A percentile compares a stretch with the other conserved stretches of the same genome.
phyloP scores from a whole-genome alignment of 2,329 filamentous ascomycete species.

The Sclerotinia sclerotiorum region DNA sequence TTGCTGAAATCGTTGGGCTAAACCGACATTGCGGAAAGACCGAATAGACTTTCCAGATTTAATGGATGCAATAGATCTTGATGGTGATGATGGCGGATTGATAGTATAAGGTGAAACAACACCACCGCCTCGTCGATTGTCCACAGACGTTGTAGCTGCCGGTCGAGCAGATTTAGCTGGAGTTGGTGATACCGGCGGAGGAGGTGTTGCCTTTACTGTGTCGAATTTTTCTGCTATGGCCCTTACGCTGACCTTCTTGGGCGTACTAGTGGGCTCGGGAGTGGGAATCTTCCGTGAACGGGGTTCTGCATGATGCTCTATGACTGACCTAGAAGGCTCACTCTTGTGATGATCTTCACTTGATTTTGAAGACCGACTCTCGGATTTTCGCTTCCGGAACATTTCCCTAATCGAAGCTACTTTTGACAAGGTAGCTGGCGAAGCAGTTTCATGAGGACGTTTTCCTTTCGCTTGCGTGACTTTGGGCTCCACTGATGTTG shows the following conservation, averaged over 20 bases:
- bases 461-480: background rate
- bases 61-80: conserved; percentile 33
- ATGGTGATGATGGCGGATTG: conserved; percentile 34
- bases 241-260: conserved; percentile 32
- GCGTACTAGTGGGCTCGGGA: background rate
- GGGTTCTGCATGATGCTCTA: background rate
- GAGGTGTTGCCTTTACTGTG: conserved; percentile 21
- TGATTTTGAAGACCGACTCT: conserved; percentile 14
- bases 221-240: conserved; percentile 38
- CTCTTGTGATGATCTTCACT: conserved; percentile 3
- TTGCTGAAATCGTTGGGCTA: conserved; percentile 16
- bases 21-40: conserved; percentile 14
- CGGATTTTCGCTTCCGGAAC: conserved; percentile 19
- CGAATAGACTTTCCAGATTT: conserved; percentile 30
- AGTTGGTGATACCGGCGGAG: conserved; percentile 27
- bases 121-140: conserved; percentile 13
- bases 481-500: background rate
- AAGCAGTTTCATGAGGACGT: background rate
- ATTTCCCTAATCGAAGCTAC: conserved; percentile 22
- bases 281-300: background rate
- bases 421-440: conserved; percentile 16
- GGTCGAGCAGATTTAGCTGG: conserved; percentile 13
- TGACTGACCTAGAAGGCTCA: background rate
- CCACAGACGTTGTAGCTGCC: conserved; percentile 15
- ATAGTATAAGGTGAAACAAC: conserved; percentile 37